Conservation (phyloP, 2,329 filamentous ascomycete genomes). For the Neurospora sp. region DNA sequence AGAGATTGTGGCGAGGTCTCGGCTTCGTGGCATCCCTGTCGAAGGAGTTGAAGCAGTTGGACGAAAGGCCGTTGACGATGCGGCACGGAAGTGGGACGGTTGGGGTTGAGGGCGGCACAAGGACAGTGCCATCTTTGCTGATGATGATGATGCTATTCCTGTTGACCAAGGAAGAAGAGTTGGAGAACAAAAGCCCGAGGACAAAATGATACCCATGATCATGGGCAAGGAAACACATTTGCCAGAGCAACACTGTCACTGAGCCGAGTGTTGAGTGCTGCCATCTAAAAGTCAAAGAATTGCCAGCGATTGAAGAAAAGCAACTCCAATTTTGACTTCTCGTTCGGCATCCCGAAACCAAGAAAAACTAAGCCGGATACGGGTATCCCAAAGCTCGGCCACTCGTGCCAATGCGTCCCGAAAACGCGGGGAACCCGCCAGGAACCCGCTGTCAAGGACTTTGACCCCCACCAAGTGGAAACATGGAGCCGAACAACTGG, state of each 20-base stretch:
- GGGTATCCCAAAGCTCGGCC: neutral
- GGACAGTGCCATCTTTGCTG: neutral
- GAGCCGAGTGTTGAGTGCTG: neutral
- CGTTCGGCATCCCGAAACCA: neutral
- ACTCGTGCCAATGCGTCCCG: neutral
- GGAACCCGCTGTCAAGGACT: neutral
- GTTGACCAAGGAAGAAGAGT: neutral
- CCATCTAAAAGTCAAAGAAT: neutral
- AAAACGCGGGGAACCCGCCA: neutral
- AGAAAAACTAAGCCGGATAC: neutral
- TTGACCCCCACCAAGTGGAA: neutral
- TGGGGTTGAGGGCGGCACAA: neutral
- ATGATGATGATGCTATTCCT: neutral
- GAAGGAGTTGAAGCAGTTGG: neutral
- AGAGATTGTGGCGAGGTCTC: neutral
- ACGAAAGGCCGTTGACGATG: neutral
- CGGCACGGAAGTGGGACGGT: neutral
- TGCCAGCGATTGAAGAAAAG: neutral
- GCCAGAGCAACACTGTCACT: neutral
- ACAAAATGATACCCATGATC: fast-evolving
- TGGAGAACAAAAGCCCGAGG: neutral
- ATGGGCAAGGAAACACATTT: neutral
- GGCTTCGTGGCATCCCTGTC: neutral
- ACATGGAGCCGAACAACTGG: no score
- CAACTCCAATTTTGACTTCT: neutral